These are phyloP conservation scores for Ceratocystis huliohia DNA, from an alignment of 2,329 filamentous ascomycete species.

Conservation along the genomic window DNA sequence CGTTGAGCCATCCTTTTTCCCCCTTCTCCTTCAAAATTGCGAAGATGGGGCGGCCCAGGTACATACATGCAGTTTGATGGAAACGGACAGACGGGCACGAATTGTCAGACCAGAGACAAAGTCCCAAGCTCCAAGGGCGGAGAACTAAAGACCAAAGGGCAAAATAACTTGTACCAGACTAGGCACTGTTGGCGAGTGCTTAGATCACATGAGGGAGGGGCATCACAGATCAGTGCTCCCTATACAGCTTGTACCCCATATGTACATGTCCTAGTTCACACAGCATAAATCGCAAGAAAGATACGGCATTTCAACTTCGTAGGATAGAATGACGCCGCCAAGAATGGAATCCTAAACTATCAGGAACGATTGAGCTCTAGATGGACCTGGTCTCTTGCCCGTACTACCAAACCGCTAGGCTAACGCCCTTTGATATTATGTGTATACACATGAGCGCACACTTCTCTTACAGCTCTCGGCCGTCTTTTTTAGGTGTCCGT, in stretches of 20 bases:
- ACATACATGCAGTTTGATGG: not conserved
- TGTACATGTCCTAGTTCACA: not conserved
- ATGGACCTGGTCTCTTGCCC: not conserved
- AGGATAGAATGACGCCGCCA: not conserved
- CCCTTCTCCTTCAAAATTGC: not conserved
- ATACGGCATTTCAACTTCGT: not conserved
- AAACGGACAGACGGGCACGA: not conserved
- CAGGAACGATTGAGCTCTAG: not conserved
- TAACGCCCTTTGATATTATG: not conserved
- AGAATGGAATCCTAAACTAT: not conserved
- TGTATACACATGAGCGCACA: not conserved
- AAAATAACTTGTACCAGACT: not conserved
- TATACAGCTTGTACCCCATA: not conserved
- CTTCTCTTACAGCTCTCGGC: not conserved
- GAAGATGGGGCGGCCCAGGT: not conserved
- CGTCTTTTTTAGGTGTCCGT: not conserved
- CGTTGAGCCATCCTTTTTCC: not conserved
- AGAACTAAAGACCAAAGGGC: not conserved
- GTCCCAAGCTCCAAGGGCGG: not conserved
- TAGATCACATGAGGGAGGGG: not conserved
- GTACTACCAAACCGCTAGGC: not conserved
- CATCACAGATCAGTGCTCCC: too few relatives aligned
- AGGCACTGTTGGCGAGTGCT: not conserved
- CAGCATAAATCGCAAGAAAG: not conserved
- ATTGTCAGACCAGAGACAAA: not conserved